A percentile compares a stretch with the other conserved stretches of the same genome.
These are phyloP conservation scores for Isochrysis galbana DNA, from an alignment of 78 protist species.

Conservation along the genomic window DNA sequence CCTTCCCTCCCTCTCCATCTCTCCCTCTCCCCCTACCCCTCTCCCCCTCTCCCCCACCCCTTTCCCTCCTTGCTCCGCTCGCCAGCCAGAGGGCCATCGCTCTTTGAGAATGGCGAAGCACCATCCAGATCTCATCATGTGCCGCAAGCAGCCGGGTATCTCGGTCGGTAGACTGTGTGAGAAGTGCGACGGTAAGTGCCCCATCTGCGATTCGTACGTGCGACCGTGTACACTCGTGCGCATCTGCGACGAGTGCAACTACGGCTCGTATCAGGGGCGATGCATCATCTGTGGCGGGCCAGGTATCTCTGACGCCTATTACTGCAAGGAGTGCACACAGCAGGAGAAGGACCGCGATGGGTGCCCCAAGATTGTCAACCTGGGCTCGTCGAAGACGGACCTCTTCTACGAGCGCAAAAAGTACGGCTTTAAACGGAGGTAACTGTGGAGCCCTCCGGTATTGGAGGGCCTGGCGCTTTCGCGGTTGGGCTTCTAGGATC, in stretches of 20 bases:
- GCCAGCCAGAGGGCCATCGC: neutral
- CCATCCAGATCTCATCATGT: conserved; percentile 69
- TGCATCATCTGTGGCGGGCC: conserved; percentile 65
- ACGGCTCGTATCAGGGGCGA: conserved; percentile 61
- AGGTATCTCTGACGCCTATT: conserved; percentile 63
- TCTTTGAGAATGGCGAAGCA: conserved; percentile 58
- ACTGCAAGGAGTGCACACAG: conserved; percentile 69
- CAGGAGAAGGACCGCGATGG: conserved; percentile 48
- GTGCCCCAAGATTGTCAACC: conserved; percentile 51
- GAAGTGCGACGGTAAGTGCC: conserved; percentile 70
- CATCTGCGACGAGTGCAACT: conserved; percentile 71
- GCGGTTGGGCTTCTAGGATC: no score
- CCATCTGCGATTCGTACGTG: conserved; percentile 68
- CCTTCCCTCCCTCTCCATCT: no score
- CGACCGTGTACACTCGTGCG: conserved; percentile 46
- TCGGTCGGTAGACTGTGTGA: conserved; percentile 66
- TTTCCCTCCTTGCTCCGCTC: no score
- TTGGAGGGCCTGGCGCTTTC: no score
- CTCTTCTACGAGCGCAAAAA: conserved; percentile 62
- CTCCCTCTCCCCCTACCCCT: no score
- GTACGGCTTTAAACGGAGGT: conserved; percentile 11
- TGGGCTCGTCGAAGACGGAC: conserved; percentile 63
- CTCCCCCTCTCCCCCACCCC: no score
- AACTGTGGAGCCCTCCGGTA: no score
- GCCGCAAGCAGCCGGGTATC: conserved; percentile 71